phyloP scores from a whole-genome alignment of 257 asterid genomes.

The Solanum habrochaites region DNA sequence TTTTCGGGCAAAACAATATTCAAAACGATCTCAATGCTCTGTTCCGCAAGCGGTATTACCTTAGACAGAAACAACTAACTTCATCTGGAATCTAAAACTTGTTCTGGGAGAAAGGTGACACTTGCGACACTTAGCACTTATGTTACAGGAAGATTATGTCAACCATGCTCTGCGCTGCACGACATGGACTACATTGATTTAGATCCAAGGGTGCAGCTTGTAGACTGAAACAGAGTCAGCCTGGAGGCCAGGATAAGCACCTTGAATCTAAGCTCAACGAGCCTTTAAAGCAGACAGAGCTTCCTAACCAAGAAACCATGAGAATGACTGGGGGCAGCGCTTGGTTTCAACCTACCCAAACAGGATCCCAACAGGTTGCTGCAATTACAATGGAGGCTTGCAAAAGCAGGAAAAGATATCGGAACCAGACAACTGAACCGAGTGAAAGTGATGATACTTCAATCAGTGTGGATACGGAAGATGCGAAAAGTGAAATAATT shows the following conservation, averaged over 20 bases:
- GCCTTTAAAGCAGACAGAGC: constrained; percentile 10
- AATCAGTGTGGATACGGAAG: neutral
- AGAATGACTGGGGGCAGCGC: constrained; percentile 9
- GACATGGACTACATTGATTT: constrained; percentile 32
- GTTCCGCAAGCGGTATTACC: neutral
- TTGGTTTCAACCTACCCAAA: constrained; percentile 14
- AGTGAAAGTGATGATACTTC: neutral
- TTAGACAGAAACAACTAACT: constrained; percentile 15
- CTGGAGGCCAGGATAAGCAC: constrained; percentile 11
- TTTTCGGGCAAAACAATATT: constrained; percentile 16
- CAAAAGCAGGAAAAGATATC: neutral
- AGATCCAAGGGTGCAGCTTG: constrained; percentile 8
- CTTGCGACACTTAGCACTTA: constrained; percentile 27
- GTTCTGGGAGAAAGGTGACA: constrained; percentile 50
- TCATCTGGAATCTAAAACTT: constrained; percentile 12
- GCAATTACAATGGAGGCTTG: neutral
- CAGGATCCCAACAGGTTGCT: constrained; percentile 9
- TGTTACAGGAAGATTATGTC: constrained; percentile 12
- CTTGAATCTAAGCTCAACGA: constrained; percentile 5
- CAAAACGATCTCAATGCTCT: constrained; percentile 17
- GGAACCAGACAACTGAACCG: neutral
- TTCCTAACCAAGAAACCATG: constrained; percentile 7
- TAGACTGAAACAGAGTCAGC: constrained; percentile 13
- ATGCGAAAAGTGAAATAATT: neutral
- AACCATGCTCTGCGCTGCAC: constrained; percentile 29